Evolutionary conservation across 768 basidiomycete species (phyloP), one percentile per base, ranked within the genome.

Genomic region (Neoboletus brunneissimus): DNA sequence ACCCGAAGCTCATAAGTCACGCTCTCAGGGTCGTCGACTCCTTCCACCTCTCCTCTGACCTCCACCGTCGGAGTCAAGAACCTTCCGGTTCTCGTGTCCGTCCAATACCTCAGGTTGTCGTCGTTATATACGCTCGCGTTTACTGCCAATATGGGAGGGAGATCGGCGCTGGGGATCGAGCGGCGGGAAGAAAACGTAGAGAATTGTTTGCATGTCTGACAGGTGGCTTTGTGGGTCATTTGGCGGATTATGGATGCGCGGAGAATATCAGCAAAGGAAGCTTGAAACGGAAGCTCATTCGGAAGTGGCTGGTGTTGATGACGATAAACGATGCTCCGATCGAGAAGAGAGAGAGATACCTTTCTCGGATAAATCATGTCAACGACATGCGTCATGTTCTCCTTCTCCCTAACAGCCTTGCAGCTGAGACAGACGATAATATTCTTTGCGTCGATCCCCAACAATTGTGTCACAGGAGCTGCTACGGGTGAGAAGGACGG

Each of bases 341-440:
- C 0, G 41, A 51, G 46, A 20, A 45, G 34, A 57, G 46, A 37
- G 48, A 31, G 7, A 58, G 76, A 32, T 34, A 94, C 94, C 74
- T 87, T 91, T 46, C 88, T 83, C 5, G 94, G 93, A 69, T 98
- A 98, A 12, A 83, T 73, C 68, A 98, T 70, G 67, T 98, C 97
- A 18, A 97, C 72, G 6, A 94, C 79, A 67, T 96, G 93, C 2
- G 89, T 83, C 72, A 88, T 78, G 54, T 86, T 85, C 51, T 89
- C 87, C 68, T 96, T 91, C 60, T 85, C 83, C 50, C 85, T 77
- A 15, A 83, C 77, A 6, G 80, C 78, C 54, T 87, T 84, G 73
- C 97, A 98, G 59, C 76, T 82, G 60, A 78, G 70, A 70, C 97
- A 98, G 2, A 81, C 81, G 41, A 87, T 85, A 45, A 87, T 72